These are phyloP conservation scores for Aspergillus latus DNA, from an alignment of 2,329 filamentous ascomycete genomes.

Conservation along the genomic window DNA sequence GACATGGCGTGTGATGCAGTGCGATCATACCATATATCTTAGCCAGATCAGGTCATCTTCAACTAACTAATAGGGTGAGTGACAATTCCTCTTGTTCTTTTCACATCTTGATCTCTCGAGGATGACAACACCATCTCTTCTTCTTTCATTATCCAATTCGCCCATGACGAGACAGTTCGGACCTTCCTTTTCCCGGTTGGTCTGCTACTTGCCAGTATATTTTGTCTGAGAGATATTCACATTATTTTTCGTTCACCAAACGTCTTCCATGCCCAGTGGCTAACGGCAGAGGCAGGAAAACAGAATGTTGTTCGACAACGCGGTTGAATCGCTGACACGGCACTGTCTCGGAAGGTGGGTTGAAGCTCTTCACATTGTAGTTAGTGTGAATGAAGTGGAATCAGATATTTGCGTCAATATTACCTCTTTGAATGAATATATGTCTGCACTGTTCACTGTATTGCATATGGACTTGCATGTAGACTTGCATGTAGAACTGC, in stretches of 20 bases:
- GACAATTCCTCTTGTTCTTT: slow-evolving; percentile 11
- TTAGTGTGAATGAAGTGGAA: too few species aligned
- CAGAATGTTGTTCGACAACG: background rate
- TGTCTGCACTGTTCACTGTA: too few species aligned
- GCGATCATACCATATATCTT: slow-evolving; percentile 11
- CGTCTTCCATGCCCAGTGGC: slow-evolving; percentile 5
- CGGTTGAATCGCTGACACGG: too few species aligned
- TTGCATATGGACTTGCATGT: too few species aligned
- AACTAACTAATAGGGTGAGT: slow-evolving; percentile 26
- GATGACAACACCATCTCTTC: slow-evolving; percentile 60
- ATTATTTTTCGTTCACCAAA: background rate
- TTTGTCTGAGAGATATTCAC: slow-evolving; percentile 58
- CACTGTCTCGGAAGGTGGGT: too few species aligned
- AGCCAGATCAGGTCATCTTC: background rate
- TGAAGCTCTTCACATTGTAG: too few species aligned
- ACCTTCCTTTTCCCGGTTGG: slow-evolving; percentile 60
- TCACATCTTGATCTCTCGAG: slow-evolving; percentile 37
- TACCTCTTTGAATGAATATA: too few species aligned
- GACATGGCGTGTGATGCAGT: background rate
- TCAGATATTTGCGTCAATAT: too few species aligned
- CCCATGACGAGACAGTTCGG: slow-evolving; percentile 65
- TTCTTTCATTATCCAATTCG: slow-evolving; percentile 67
- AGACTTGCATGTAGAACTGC: too few species aligned
- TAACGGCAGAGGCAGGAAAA: slow-evolving; percentile 6
- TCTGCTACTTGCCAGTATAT: slow-evolving; percentile 72